Base-by-base conservation (phyloP, 306 rosid genomes). In the Rosa persica region DNA sequence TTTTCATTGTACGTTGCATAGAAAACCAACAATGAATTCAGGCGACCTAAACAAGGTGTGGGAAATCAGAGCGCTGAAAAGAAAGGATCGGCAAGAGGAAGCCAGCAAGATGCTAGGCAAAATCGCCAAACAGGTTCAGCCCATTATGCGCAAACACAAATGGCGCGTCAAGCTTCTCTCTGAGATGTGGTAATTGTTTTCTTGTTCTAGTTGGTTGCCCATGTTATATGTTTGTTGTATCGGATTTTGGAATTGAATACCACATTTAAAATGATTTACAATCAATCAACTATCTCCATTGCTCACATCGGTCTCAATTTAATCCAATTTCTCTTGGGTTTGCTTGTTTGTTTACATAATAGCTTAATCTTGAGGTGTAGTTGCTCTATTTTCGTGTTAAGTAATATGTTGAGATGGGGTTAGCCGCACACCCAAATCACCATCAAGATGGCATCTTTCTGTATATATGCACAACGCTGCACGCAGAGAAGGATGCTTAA, bases 91-190 rank as follows among this genome's bases (percentile, higher is more conserved):
- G 19, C 74, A 85, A 74, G 97, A 91, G 12, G 87, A 90, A 84
- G 98, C 97, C 16, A 89, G 67, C 75, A 90, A 87, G 61, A 85
- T 87, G 81, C 84, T 94, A 11, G 98, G 92, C 76, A 90, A 83
- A 72, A 83, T 94, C 36, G 98, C 98, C 49, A 90, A 88, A 82
- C 98, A 94, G 83, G 97, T 94, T 40, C 98, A 89, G 39, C 98
- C 98, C 51, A 94, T 94, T 75, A 94, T 94, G 98, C 91, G 82
- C 49, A 89, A 83, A 54, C 97, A 80, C 81, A 92, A 89, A 79
- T 94, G 98, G 98, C 89, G 97, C 76, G 95, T 94, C 80, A 92
- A 92, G 80, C 52, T 90, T 78, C 97, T 94, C 79, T 90, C 97
- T 22, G 98, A 94, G 75, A 87, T 94, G 71, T 90, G 91, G 97